Evolutionary conservation across 306 rosid genomes (phyloP), one percentile per base, ranked within the genome.

Genomic region (Cicer judaicum): DNA sequence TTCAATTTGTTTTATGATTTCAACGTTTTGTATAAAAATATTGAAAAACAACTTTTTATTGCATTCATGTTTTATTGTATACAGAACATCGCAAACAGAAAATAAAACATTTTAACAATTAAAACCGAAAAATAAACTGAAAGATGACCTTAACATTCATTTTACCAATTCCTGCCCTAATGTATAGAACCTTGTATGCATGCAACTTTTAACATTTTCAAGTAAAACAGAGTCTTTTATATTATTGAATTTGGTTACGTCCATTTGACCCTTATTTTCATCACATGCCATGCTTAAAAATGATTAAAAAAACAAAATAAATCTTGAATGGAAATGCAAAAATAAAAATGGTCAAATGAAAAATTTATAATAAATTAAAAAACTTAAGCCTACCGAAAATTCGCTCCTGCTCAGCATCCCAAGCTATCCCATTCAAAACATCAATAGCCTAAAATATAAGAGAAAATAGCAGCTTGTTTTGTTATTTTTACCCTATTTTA

Each of bases 371-470:
- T 5, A 65, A 48, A 40, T 44, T 13, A 7, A 61, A 77, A 73
- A 24, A 29, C 11, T 10, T 18, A 71, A 60, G 59, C 94, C 83
- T 80, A 93, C 98, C 97, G 39, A 89, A 90, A 62, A 91, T 70
- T 19, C 97, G 88, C 34, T 87, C 62, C 63, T 68, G 79, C 57
- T 66, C 41, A 13, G 78, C 60, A 73, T 93, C 98, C 97, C 97
- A 93, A 56, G 98, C 98, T 82, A 93, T 93, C 82, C 98, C 98
- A 72, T 93, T 93, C 76, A 91, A 83, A 74, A 90, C 91, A 78
- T 91, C 93, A 70, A 82, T 73, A 34, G 5, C 85, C 98, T 89
- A 36, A 56, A 77, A 71, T 50, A 68, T 78, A 9, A 54, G 15
- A 72, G 34, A 75, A 50, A 38, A 41, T 48, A 66, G 71, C 11